Evolutionary conservation across 768 basidiomycete genomes (phyloP).

Genomic region (Scleroderma citrinum): DNA sequence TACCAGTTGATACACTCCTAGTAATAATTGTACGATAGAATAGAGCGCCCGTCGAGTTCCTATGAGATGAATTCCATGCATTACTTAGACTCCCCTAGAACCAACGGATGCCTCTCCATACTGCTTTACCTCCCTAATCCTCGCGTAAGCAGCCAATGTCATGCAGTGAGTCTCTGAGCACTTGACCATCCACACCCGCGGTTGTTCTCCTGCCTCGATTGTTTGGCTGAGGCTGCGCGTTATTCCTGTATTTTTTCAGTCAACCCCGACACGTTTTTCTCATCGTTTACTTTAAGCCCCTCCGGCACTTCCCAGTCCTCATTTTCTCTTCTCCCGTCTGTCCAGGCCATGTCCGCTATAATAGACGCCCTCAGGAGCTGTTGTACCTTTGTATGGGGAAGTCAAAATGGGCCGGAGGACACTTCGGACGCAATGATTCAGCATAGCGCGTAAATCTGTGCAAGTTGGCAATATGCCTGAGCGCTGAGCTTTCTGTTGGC

Average conservation of each 20-base stretch:
- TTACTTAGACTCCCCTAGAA: conserved; percentile 15
- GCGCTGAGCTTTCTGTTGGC: conserved; percentile 52
- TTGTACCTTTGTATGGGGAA: no score
- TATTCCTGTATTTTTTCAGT: conserved; percentile 1
- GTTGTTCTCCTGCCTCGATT: neutral
- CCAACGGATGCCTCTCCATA: conserved; percentile 3
- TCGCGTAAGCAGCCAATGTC: conserved; percentile 6
- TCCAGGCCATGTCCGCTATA: conserved; percentile 8
- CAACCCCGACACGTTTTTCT: conserved; percentile 1
- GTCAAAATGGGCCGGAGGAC: no score
- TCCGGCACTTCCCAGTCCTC: conserved; percentile 10
- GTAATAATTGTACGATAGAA: no score
- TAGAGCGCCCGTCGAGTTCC: conserved; percentile 8
- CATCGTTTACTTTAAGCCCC: conserved; percentile 6
- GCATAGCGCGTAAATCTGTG: no score
- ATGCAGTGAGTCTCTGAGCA: conserved; percentile 7
- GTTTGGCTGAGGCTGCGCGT: conserved; percentile 9
- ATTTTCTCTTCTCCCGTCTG: conserved; percentile 7
- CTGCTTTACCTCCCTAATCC: neutral
- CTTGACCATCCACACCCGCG: neutral
- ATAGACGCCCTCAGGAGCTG: conserved; percentile 7
- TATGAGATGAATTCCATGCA: conserved; percentile 26
- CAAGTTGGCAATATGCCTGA: no score
- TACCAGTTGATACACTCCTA: conserved; percentile 51
- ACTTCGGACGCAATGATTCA: no score